Percentiles rank a stretch among this genome's conserved stretches.
Conservation (phyloP, 148 eudicot species). For the Camellia sinensis region DNA sequence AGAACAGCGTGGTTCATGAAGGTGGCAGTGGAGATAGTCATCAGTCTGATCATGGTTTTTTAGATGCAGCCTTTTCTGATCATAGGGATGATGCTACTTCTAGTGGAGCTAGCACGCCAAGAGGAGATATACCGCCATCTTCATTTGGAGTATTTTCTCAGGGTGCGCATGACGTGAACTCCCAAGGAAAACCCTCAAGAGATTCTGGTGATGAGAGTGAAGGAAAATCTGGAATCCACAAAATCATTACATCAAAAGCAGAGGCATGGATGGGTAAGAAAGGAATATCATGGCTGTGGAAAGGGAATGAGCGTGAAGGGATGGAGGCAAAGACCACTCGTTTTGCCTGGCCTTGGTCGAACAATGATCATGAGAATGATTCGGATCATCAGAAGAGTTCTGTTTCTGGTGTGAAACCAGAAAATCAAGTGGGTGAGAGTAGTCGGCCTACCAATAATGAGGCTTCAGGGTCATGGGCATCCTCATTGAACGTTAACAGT, state of each 20-base stretch:
- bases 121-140: slow-evolving; percentile 58
- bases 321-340: slow-evolving; percentile 50
- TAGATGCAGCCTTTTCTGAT: slow-evolving; percentile 46
- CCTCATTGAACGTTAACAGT: slow-evolving; percentile 69
- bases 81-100: slow-evolving; percentile 75
- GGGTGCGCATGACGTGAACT: slow-evolving; percentile 29
- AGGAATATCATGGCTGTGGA: slow-evolving; percentile 79
- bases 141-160: slow-evolving; percentile 56
- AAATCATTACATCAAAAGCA: slow-evolving; percentile 68
- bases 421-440: slow-evolving; percentile 42
- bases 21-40: slow-evolving; percentile 78
- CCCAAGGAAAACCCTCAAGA: slow-evolving; percentile 40
- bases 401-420: slow-evolving; percentile 37
- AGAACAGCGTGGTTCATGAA: slow-evolving; percentile 45
- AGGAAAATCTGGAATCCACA: slow-evolving; percentile 61
- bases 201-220: slow-evolving; percentile 65
- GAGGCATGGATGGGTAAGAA: slow-evolving; percentile 92
- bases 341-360: slow-evolving; percentile 64
- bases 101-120: slow-evolving; percentile 84
- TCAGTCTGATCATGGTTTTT: slow-evolving; percentile 57
- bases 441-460: slow-evolving; percentile 50
- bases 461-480: slow-evolving; percentile 82
- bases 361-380: slow-evolving; percentile 60
- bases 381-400: slow-evolving; percentile 20
- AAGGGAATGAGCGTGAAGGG: slow-evolving; percentile 60